Evolutionary conservation across 495 filamentous ascomycete genomes (phyloP), one percentile per base, ranked within the genome.

Genomic region (Bryoglossum gracile): DNA sequence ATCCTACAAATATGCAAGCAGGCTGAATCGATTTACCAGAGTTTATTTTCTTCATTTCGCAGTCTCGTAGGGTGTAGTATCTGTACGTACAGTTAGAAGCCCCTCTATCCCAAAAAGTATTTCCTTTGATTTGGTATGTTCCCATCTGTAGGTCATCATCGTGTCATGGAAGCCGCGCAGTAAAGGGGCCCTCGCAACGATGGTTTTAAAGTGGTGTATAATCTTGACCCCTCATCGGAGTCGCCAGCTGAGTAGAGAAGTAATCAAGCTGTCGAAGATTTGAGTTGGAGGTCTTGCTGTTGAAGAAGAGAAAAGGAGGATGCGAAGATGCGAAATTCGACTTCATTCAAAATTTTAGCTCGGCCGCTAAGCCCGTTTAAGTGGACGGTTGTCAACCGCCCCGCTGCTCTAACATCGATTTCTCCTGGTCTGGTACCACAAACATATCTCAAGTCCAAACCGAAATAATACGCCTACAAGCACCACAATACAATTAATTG

Each of bases 61-160:
- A n/a, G n/a, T n/a, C n/a, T n/a, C n/a, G n/a, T n/a, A n/a, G n/a
- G n/a, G n/a, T n/a, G n/a, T n/a, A n/a, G n/a, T n/a, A n/a, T n/a
- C n/a, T n/a, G n/a, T n/a, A n/a, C n/a, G n/a, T n/a, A n/a, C n/a
- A n/a, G n/a, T n/a, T n/a, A n/a, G n/a, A n/a, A n/a, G n/a, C n/a
- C n/a, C n/a, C n/a, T n/a, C n/a, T n/a, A n/a, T n/a, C n/a, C n/a
- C n/a, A n/a, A n/a, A n/a, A n/a, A n/a, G n/a, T n/a, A n/a, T n/a
- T n/a, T n/a, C n/a, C n/a, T n/a, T n/a, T n/a, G n/a, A n/a, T 25
- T n/a, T 13, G 25, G 17, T 50, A 71, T 89, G 86, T 89, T 68
- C 77, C 84, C 77, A 71, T 81, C 83, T 75, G 84, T 77, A 95
- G 91, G 91, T 97, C 90, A 89, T 95, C 91, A 89, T 67, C 87